These are phyloP conservation scores for Madurella mycetomatis DNA, from an alignment of 2,329 filamentous ascomycete species.

Conservation along the genomic window DNA sequence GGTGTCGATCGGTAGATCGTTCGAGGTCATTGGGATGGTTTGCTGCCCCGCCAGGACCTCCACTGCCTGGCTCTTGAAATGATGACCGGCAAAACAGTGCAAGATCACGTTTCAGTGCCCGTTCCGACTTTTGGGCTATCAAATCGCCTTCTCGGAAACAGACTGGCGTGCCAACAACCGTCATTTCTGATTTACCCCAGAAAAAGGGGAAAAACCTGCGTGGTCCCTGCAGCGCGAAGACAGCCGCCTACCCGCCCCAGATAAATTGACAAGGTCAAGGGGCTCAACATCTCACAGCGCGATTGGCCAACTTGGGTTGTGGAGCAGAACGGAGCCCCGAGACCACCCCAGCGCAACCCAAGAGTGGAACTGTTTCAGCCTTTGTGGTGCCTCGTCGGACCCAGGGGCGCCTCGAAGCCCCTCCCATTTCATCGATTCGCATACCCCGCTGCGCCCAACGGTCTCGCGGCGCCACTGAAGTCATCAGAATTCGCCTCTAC, in stretches of 20 bases:
- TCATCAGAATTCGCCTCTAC: not conserved
- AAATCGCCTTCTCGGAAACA: no score
- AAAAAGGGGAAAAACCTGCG: constrained; percentile 2
- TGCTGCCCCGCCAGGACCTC: not conserved
- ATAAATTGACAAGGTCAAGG: not conserved
- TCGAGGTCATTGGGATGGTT: not conserved
- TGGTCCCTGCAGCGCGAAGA: constrained; percentile 2
- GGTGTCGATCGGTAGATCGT: constrained; percentile 6
- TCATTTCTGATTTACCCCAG: not conserved
- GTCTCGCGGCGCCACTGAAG: constrained; percentile 11
- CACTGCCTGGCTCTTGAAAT: not conserved
- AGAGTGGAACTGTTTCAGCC: constrained; percentile 22
- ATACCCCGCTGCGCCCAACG: constrained; percentile 15
- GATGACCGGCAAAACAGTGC: not conserved
- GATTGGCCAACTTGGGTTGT: constrained; percentile 12
- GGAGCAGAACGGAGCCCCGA: constrained; percentile 4
- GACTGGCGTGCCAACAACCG: no score
- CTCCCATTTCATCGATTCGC: constrained; percentile 17
- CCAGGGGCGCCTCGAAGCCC: constrained; percentile 6
- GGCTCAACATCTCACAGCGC: not conserved
- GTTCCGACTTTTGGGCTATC: not conserved
- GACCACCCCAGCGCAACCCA: constrained; percentile 2
- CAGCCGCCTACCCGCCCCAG: not conserved
- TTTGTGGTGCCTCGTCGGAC: constrained; percentile 12
- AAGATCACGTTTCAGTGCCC: not conserved